Base-by-base conservation (phyloP, 495 filamentous ascomycete genomes). In the Bryoglossum gracile region DNA sequence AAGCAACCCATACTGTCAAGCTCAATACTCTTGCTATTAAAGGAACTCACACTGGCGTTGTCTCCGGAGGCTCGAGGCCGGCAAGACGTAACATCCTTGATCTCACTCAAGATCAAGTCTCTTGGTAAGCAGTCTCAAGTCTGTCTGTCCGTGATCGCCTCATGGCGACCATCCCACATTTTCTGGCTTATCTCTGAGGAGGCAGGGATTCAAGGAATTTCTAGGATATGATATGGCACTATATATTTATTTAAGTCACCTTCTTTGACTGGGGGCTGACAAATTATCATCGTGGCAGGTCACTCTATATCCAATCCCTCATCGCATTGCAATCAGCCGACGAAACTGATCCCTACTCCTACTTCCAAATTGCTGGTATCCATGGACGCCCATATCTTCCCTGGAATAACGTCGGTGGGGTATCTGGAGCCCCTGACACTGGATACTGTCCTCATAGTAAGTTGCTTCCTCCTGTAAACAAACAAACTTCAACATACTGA, bases 351-450 rank as follows among this genome's bases (percentile, higher is more conserved):
- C 60, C 67, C 52, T 44, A 63, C 10, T 77, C 73, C 0, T 77
- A 66, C 50, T 76, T 71, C 47, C 58, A 65, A 37, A 57, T 78
- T 26, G 57, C 70, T 40, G 75, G 75, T 72, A 76, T 77, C 42
- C 75, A 77, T 47, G 74, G 74, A 14, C 56, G 65, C 17, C 73
- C 74, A 11, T 71, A 70, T 51, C 59, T 56, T 23, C 55, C 65
- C 19, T 78, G 70, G 66, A 69, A 78, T 46, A 67, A 68, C 13
- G 67, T 66, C 41, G 35, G 59, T 14, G 62, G 64, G 28, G 60
- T 54, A 3, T 53, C 59, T 24, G 25, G 26, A 16, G 23, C 40
- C 34, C 40, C 47, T 8, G 37, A 52, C 10, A 51, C 51, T 9
- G 73, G 74, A 1, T 78, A 72, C 46, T 78, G 76, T 53, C 68